These are phyloP conservation scores for Pseudonitzschia multiseries DNA, from an alignment of 108 stramenopile species.

Conservation along the genomic window DNA sequence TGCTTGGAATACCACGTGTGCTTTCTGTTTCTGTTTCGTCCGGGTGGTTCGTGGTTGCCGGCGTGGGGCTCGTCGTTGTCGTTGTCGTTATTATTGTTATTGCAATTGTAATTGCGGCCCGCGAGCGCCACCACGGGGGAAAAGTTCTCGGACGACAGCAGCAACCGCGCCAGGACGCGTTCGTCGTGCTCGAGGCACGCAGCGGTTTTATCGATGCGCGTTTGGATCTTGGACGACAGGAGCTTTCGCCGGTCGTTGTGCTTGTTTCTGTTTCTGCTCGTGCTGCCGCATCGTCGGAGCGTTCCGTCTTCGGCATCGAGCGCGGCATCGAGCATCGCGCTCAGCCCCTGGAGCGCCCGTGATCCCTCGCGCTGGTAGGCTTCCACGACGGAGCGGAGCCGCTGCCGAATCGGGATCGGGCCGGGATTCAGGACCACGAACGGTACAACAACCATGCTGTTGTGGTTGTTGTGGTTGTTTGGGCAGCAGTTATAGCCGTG, in stretches of 20 bases:
- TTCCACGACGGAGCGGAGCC: too few species aligned
- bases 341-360: constrained; percentile 29
- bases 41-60: background rate
- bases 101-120: background rate
- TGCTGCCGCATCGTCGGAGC: background rate
- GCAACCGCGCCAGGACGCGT: constrained; percentile 23
- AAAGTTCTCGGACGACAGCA: constrained; percentile 30
- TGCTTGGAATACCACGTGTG: too few species aligned
- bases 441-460: too few species aligned
- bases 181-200: constrained; percentile 40
- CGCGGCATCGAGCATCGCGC: constrained; percentile 37
- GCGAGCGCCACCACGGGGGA: constrained; percentile 12
- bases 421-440: too few species aligned
- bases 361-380: background rate
- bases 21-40: too few species aligned
- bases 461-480: too few species aligned
- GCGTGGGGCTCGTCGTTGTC: background rate
- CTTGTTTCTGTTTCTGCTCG: too few species aligned
- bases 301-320: constrained; percentile 21
- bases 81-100: background rate
- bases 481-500: too few species aligned
- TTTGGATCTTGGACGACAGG: constrained; percentile 27
- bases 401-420: too few species aligned
- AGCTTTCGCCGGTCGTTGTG: background rate
- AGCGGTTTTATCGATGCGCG: constrained; percentile 32